These are phyloP conservation scores for Verticillium dahliae DNA, from an alignment of 2,329 filamentous ascomycete genomes.

Conservation along the genomic window DNA sequence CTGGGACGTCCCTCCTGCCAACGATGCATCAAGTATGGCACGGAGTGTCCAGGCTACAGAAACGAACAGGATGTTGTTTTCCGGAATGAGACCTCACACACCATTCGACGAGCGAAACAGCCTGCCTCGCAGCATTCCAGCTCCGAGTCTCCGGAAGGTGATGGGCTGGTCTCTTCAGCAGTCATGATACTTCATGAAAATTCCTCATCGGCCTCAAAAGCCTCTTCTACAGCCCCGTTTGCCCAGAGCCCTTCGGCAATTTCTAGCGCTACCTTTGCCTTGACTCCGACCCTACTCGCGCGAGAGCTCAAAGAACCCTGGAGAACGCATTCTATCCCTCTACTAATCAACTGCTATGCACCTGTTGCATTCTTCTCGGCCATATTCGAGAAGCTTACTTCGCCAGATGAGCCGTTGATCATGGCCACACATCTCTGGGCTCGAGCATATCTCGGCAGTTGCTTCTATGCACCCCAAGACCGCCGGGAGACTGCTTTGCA, in stretches of 20 bases:
- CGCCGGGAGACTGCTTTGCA: slow-evolving; percentile 25
- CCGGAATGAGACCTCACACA: slow-evolving; percentile 23
- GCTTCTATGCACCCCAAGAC: slow-evolving; percentile 21
- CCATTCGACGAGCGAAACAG: not conserved
- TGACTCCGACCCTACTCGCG: not conserved
- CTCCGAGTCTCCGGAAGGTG: not conserved
- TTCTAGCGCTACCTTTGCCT: not conserved
- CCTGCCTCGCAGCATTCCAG: slow-evolving; percentile 3
- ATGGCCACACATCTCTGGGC: slow-evolving; percentile 33
- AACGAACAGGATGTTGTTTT: slow-evolving; percentile 32
- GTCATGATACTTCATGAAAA: not conserved
- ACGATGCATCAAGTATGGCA: slow-evolving; percentile 33
- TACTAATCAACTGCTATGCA: slow-evolving; percentile 30
- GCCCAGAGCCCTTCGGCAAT: not conserved
- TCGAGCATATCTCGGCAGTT: slow-evolving; percentile 30
- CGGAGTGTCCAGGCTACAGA: slow-evolving; percentile 30
- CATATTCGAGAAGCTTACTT: slow-evolving; percentile 16
- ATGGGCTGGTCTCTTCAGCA: not conserved
- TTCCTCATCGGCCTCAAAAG: not conserved
- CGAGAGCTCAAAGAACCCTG: slow-evolving; percentile 24
- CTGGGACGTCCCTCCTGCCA: slow-evolving; percentile 30
- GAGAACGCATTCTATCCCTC: slow-evolving; percentile 30
- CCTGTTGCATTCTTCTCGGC: slow-evolving; percentile 25
- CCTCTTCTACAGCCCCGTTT: slow-evolving; percentile 7
- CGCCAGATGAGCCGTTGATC: slow-evolving; percentile 24